These are phyloP conservation scores for Fragosphaeria purpurea DNA, from an alignment of 2,329 filamentous ascomycete species.

Conservation along the genomic window DNA sequence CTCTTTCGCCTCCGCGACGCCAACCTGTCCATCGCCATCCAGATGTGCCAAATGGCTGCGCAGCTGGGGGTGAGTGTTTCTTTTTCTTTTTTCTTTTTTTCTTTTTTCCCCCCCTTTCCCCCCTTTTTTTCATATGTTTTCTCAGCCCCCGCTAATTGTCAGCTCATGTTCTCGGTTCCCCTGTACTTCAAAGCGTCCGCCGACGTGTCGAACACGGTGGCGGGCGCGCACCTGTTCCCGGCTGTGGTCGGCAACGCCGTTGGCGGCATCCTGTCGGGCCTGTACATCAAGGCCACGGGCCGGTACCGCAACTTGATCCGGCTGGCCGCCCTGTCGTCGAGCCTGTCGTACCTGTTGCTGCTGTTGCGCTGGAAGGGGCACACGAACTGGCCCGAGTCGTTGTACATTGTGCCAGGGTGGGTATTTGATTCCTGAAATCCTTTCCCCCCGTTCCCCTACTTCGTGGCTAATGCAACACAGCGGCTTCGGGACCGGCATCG, in stretches of 20 bases:
- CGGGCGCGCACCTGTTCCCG: constrained; percentile 53
- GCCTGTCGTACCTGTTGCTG: constrained; percentile 41
- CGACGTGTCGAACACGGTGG: constrained; percentile 44
- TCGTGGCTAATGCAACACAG: constrained; percentile 12
- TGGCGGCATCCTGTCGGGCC: constrained; percentile 51
- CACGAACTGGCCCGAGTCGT: constrained; percentile 43
- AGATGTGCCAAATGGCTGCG: constrained; percentile 41
- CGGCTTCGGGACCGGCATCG: constrained; percentile 31
- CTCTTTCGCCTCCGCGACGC: constrained; percentile 43
- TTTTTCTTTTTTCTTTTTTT: background rate
- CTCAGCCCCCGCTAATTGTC: background rate
- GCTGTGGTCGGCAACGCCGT: constrained; percentile 57
- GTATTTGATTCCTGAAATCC: constrained; percentile 4
- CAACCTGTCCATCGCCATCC: constrained; percentile 41
- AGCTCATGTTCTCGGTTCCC: constrained; percentile 56
- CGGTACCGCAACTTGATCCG: constrained; percentile 47
- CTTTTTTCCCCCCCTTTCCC: background rate
- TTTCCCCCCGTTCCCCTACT: no score
- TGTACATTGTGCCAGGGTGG: constrained; percentile 47
- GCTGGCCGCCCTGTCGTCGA: constrained; percentile 38
- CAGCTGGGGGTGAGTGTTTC: constrained; percentile 42
- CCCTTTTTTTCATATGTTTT: background rate
- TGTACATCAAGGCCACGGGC: constrained; percentile 48
- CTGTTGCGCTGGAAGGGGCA: constrained; percentile 49
- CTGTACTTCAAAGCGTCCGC: constrained; percentile 60